Evolutionary conservation across 2,329 filamentous ascomycete species (phyloP), one percentile per base, ranked within the genome.

Genomic region (Didymella pinodella): DNA sequence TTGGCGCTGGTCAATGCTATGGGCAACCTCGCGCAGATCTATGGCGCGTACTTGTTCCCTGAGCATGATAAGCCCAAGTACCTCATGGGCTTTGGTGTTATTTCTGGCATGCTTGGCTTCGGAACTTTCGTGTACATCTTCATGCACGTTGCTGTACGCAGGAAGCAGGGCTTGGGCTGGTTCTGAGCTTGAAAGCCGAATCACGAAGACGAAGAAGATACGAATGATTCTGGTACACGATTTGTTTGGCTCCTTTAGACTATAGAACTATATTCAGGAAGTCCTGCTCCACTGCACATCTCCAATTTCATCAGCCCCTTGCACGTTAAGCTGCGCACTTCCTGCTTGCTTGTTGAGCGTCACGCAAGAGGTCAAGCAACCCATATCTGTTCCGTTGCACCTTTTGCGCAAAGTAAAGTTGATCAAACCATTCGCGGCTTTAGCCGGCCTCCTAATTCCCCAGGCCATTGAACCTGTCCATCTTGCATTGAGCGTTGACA

Each of bases 1-100:
- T 69, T 86, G 22, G 84, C 83, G 1, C 68, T 85, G 10, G 80
- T 85, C 38, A 85, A 85, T 62, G 81, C 82, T 0, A 75, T 85
- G 66, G 84, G 82, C 3, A 86, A 85, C 61, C 67, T 85, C 11
- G 81, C 83, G 0, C 81, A 84, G 60, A 85, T 86, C 18, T 86
- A 86, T 59, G 84, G 84, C 10, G 79, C 82, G 0, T 68, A 85
- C 61, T 65, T 86, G 2, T 86, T 85, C 69, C 84, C 84, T 0
- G 68, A 71, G 0, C 64, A 74, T 0, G 82, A 85, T 53, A 72
- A 73, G 20, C 83, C 84, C 0, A 82, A 84, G 57, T 76, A 76
- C 18, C 66, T 74, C 4, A 67, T 73, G 63, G 74, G 74, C 5
- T 77, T 77, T 63, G 68, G 69, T 3, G 70, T 75, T 16, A 72